phyloP scores from a whole-genome alignment of 1,284 basidiomycete species.

The Malassezia yamatoensis region DNA sequence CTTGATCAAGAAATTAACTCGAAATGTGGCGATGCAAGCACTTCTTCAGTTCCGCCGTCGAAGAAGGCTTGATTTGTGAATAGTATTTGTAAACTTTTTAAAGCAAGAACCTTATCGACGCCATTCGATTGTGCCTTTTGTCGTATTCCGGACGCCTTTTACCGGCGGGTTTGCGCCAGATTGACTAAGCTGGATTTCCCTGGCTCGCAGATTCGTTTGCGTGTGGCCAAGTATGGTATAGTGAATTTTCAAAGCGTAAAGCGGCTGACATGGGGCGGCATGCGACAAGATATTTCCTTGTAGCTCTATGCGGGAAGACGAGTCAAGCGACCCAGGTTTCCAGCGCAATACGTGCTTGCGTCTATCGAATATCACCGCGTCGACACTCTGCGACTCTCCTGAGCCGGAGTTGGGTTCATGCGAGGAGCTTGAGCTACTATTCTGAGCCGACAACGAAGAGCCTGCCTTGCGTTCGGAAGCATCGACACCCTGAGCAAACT shows the following conservation, averaged over 20 bases:
- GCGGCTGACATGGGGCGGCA: neutral
- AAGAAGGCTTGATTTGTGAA: no score
- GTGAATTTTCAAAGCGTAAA: conserved; percentile 57
- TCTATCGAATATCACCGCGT: conserved; percentile 30
- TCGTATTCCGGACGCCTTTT: conserved; percentile 54
- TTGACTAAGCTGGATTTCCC: conserved; percentile 66
- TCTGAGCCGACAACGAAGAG: neutral
- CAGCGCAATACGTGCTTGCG: conserved; percentile 23
- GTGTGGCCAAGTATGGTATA: conserved; percentile 66
- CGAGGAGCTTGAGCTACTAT: neutral
- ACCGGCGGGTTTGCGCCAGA: conserved; percentile 53
- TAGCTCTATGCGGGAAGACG: conserved; percentile 12
- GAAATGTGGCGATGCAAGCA: conserved; percentile 1
- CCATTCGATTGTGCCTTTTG: conserved; percentile 38
- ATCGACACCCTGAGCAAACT: conserved; percentile 29
- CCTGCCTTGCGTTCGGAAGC: conserved; percentile 16
- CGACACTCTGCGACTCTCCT: conserved; percentile 13
- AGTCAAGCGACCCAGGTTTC: conserved; percentile 21
- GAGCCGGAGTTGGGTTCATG: neutral
- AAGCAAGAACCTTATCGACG: neutral
- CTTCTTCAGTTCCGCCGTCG: neutral
- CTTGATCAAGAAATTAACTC: conserved; percentile 11
- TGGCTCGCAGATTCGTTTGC: conserved; percentile 70
- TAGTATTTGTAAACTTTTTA: no score
- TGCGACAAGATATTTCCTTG: conserved; percentile 19